Percentiles rank a stretch among this genome's conserved stretches.
These are phyloP conservation scores for Bolboschoenus planiculmis DNA, from an alignment of 176 grass and related monocot genomes.

Conservation along the genomic window DNA sequence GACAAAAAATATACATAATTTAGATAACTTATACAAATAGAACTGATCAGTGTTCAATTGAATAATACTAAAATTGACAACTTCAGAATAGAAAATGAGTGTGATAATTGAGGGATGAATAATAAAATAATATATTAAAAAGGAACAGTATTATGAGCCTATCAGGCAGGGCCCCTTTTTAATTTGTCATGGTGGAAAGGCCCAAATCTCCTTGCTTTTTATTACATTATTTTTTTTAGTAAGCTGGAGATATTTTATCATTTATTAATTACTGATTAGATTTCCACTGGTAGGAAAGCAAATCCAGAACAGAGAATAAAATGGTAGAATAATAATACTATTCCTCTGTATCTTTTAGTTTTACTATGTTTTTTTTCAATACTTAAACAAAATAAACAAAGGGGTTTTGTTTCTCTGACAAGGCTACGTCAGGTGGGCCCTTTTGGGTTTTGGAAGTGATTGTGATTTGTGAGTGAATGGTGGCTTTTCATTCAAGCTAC, in stretches of 20 bases:
- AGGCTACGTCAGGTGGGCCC: conserved; percentile 1
- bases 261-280: neutral
- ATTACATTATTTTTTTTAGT: neutral
- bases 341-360: neutral
- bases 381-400: conserved; percentile 1
- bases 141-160: neutral
- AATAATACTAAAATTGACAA: neutral
- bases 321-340: too few relatives aligned
- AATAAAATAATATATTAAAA: neutral
- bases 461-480: neutral
- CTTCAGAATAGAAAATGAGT: neutral
- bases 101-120: neutral
- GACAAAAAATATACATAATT: neutral
- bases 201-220: neutral
- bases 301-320: too few relatives aligned
- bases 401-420: neutral
- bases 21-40: neutral
- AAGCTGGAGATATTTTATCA: neutral
- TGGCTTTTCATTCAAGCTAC: neutral
- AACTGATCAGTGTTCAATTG: neutral
- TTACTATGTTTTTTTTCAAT: neutral
- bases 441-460: conserved; percentile 24
- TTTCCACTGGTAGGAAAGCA: neutral
- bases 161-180: neutral
- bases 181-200: neutral